Percentiles rank a stretch among this genome's conserved stretches.
These are phyloP conservation scores for Russula lepida DNA, from an alignment of 768 basidiomycete genomes.

Conservation along the genomic window DNA sequence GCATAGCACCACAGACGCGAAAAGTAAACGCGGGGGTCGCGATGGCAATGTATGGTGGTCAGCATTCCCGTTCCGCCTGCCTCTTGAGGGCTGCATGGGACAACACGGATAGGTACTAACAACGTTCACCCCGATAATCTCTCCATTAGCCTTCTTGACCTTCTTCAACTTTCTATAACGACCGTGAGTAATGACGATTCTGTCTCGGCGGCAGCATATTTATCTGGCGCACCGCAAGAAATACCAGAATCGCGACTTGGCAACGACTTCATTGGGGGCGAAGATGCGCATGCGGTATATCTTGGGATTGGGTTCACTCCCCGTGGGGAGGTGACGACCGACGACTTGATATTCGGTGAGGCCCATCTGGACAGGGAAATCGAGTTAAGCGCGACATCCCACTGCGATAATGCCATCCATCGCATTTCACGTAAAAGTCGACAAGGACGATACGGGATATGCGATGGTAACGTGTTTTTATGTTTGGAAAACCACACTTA, in stretches of 20 bases:
- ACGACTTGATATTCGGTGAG: slow-evolving; percentile 93
- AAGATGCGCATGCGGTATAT: slow-evolving; percentile 99
- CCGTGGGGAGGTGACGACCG: slow-evolving; percentile 94
- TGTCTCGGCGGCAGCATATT: not conserved
- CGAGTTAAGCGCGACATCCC: slow-evolving; percentile 12
- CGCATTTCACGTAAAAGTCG: not conserved
- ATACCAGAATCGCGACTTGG: slow-evolving; percentile 99
- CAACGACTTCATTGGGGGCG: slow-evolving; percentile 96
- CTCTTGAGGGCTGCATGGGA: slow-evolving; percentile 69
- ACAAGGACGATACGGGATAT: not conserved
- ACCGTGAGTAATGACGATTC: not conserved
- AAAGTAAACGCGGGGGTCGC: slow-evolving; percentile 26
- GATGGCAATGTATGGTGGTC: slow-evolving; percentile 30
- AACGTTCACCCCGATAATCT: slow-evolving; percentile 97
- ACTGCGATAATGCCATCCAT: not conserved
- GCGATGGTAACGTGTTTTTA: not conserved
- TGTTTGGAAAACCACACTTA: slow-evolving; percentile 21
- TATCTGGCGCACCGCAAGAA: slow-evolving; percentile 67
- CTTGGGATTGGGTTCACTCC: slow-evolving; percentile 89
- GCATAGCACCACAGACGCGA: slow-evolving; percentile 23
- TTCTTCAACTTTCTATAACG: slow-evolving; percentile 80
- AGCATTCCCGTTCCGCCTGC: slow-evolving; percentile 74
- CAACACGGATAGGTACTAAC: slow-evolving; percentile 49
- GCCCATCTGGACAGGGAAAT: slow-evolving; percentile 45
- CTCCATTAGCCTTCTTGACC: slow-evolving; percentile 98